These are phyloP conservation scores for Actinomortierella wolfii DNA, from an alignment of 371 early-diverging fungal genomes.

Conservation along the genomic window DNA sequence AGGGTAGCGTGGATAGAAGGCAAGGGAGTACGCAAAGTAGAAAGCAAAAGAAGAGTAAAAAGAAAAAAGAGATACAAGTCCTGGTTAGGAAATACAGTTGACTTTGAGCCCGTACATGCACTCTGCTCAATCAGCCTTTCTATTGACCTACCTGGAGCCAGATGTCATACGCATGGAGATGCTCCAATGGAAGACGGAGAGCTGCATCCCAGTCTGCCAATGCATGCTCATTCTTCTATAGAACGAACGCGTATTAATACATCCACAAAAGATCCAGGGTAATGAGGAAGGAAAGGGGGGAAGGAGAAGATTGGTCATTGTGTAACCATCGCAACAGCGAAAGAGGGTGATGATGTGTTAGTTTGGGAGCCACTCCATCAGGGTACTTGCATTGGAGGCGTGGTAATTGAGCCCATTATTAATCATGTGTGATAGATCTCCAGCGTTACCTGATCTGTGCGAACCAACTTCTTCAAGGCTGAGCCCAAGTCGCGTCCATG, in stretches of 20 bases:
- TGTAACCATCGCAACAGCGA: too few species aligned
- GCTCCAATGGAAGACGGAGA: constrained; percentile 49
- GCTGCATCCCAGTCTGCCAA: constrained; percentile 25
- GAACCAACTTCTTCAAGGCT: constrained; percentile 38
- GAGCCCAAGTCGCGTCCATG: constrained; percentile 28
- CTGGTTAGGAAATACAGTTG: not conserved
- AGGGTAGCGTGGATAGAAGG: not conserved
- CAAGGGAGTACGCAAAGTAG: constrained; percentile 2
- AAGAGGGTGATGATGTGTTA: too few species aligned
- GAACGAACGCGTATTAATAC: not conserved
- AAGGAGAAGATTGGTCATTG: not conserved
- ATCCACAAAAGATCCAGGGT: not conserved
- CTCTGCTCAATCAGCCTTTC: too few species aligned
- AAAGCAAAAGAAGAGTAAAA: not conserved
- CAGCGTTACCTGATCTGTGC: constrained; percentile 33
- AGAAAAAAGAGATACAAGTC: constrained; percentile 5
- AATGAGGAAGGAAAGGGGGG: not conserved
- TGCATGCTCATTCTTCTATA: constrained; percentile 31
- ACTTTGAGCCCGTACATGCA: too few species aligned
- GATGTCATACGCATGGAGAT: constrained; percentile 21
- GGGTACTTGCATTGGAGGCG: too few species aligned
- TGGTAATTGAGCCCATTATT: too few species aligned
- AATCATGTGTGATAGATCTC: too few species aligned
- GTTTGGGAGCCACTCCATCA: too few species aligned
- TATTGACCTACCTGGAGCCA: constrained; percentile 43